phyloP scores from a whole-genome alignment of 2,329 filamentous ascomycete genomes.

The Mycosphaerelloides madeirae region DNA sequence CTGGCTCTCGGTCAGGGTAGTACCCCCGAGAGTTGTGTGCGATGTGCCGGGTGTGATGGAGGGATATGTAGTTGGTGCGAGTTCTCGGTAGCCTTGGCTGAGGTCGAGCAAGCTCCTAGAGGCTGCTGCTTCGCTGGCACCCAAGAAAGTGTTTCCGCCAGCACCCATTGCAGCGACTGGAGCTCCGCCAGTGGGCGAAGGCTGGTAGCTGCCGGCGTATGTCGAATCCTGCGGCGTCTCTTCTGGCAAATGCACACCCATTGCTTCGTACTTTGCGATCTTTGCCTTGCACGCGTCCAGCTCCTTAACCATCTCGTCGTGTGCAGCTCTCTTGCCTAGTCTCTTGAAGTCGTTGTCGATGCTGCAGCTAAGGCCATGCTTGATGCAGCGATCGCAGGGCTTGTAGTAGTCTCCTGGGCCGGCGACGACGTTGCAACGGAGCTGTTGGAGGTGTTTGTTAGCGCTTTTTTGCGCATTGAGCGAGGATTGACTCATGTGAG shows the following conservation, averaged over 20 bases:
- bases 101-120: conserved; percentile 35
- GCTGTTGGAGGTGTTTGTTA: conserved; percentile 40
- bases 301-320: conserved; percentile 82
- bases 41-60: conserved; percentile 53
- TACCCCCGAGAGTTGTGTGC: conserved; percentile 54
- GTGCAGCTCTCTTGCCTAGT: conserved; percentile 73
- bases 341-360: conserved; percentile 87
- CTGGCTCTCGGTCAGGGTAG: conserved; percentile 40
- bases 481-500: background rate
- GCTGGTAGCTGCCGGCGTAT: conserved; percentile 21
- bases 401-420: conserved; percentile 60
- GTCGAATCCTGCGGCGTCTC: conserved; percentile 15
- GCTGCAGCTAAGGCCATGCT: conserved; percentile 75
- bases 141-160: conserved; percentile 26
- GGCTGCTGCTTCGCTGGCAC: conserved; percentile 35
- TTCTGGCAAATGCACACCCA: conserved; percentile 27
- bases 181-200: conserved; percentile 20
- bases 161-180: conserved; percentile 27
- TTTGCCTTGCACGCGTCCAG: conserved; percentile 55
- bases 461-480: background rate
- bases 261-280: conserved; percentile 27
- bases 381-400: conserved; percentile 70
- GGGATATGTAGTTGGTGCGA: conserved; percentile 39
- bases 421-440: conserved; percentile 79
- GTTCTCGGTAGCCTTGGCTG: conserved; percentile 36